Percentiles rank a stretch among this genome's conserved stretches.
These are phyloP conservation scores for Verticillium albo-atrum DNA, from an alignment of 2,329 filamentous ascomycete species.

Conservation along the genomic window DNA sequence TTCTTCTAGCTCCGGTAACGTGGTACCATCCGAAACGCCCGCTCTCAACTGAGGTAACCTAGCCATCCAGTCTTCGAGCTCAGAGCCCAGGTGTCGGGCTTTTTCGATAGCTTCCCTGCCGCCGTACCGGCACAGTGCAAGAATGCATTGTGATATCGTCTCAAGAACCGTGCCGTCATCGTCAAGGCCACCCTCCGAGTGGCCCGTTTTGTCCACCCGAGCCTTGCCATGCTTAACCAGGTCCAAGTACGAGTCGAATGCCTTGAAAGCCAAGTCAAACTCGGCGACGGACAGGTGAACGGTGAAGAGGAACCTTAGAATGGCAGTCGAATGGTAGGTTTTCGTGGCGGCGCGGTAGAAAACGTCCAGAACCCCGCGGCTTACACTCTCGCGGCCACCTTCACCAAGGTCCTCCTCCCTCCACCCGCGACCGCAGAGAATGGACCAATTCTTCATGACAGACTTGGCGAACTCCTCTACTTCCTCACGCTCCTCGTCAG, in stretches of 20 bases:
- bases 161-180: constrained; percentile 71
- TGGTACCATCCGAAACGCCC: constrained; percentile 22
- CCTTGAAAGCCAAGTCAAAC: constrained; percentile 86
- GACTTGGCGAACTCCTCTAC: constrained; percentile 78
- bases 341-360: constrained; percentile 88
- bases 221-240: constrained; percentile 83
- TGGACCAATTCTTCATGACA: constrained; percentile 79
- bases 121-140: constrained; percentile 78
- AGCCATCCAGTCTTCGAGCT: constrained; percentile 71
- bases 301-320: constrained; percentile 80
- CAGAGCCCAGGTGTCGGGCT: constrained; percentile 63
- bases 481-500: constrained; percentile 71
- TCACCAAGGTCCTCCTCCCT: constrained; percentile 74
- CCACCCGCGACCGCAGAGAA: constrained; percentile 78
- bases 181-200: constrained; percentile 68
- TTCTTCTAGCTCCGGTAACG: constrained; percentile 25
- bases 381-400: constrained; percentile 71
- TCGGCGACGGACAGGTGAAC: constrained; percentile 86
- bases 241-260: constrained; percentile 87
- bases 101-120: constrained; percentile 71
- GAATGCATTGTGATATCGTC: constrained; percentile 76
- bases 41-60: constrained; percentile 42
- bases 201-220: constrained; percentile 72
- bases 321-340: constrained; percentile 90
- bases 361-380: constrained; percentile 75